These are phyloP conservation scores for Tricholoma bakamatsutake DNA, from an alignment of 768 basidiomycete genomes.

Conservation along the genomic window DNA sequence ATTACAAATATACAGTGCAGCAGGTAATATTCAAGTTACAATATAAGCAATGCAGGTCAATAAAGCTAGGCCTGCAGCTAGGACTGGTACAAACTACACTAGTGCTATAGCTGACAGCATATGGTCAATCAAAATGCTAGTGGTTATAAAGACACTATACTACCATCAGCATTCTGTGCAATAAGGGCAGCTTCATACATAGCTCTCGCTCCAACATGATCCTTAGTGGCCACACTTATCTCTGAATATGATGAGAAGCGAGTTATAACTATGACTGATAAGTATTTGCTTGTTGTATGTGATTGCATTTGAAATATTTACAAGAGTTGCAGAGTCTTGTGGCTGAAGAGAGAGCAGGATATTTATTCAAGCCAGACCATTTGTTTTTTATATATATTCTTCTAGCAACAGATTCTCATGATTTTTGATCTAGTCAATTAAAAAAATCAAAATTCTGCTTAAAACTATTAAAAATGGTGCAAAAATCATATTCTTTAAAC, in stretches of 20 bases:
- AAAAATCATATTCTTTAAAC: too few relatives aligned
- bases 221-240: background rate
- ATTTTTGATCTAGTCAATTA: too few relatives aligned
- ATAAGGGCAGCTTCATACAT: background rate
- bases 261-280: background rate
- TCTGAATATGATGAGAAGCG: background rate
- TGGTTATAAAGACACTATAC: background rate
- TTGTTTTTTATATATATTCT: too few relatives aligned
- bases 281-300: too few relatives aligned
- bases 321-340: too few relatives aligned
- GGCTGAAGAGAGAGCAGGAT: too few relatives aligned
- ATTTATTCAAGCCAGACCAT: too few relatives aligned
- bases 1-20: constrained; percentile 1
- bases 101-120: constrained; percentile 5
- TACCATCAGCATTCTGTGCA: too few relatives aligned
- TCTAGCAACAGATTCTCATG: too few relatives aligned
- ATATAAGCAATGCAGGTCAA: constrained; percentile 2
- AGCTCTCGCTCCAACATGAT: constrained; percentile 3
- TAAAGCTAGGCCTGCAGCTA: background rate
- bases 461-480: too few relatives aligned
- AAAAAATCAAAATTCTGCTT: too few relatives aligned
- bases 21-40: background rate
- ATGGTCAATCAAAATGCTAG: constrained; percentile 4
- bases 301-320: too few relatives aligned
- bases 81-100: background rate